These are phyloP conservation scores for Cynara cardunculus DNA, from an alignment of 129 eudicot species.

Conservation along the genomic window DNA sequence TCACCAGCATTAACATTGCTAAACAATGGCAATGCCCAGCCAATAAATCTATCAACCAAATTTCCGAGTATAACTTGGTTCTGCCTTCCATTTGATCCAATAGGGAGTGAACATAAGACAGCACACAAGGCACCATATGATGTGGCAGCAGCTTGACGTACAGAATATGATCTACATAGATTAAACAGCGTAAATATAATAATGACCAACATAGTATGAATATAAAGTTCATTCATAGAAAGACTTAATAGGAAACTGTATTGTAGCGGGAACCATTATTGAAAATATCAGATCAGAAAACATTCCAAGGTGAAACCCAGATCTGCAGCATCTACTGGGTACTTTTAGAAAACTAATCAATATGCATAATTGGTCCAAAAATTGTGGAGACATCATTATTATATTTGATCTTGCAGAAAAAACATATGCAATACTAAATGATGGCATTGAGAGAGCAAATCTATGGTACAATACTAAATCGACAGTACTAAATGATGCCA, in stretches of 20 bases:
- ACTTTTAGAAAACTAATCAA: not conserved
- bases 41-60: constrained; percentile 80
- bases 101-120: constrained; percentile 64
- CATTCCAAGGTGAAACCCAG: constrained; percentile 1
- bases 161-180: constrained; percentile 60
- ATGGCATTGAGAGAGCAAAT: not conserved
- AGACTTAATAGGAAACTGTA: not conserved
- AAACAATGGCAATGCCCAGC: constrained; percentile 83
- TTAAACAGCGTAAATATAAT: constrained; percentile 10
- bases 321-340: not conserved
- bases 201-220: not conserved
- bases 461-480: not conserved
- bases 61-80: constrained; percentile 67
- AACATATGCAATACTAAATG: not conserved
- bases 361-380: not conserved
- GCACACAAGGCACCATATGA: constrained; percentile 95
- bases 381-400: not conserved
- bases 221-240: constrained; percentile 5
- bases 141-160: constrained; percentile 90
- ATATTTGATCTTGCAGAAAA: not conserved
- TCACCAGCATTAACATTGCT: constrained; percentile 46
- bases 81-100: constrained; percentile 78
- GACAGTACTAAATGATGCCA: not conserved
- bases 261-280: not conserved
- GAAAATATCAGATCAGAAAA: constrained; percentile 1